Conservation (phyloP, 805 yeast species). For the Ogataea chonburiensis region DNA sequence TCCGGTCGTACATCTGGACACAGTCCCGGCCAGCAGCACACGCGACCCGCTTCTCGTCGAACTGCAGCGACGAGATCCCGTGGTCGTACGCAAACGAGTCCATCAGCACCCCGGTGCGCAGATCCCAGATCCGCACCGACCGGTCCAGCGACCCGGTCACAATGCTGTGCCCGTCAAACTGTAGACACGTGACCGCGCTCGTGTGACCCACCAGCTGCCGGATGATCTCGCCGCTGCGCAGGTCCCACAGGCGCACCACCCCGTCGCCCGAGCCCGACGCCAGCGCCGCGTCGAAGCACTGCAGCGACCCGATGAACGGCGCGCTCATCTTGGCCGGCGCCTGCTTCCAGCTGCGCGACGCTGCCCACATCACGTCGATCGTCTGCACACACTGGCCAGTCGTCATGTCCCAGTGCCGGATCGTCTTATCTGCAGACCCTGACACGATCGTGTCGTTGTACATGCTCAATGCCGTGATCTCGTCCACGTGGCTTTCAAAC, state of each 20-base stretch:
- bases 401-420: slow-evolving; percentile 71
- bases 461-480: slow-evolving; percentile 57
- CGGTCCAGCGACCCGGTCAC: slow-evolving; percentile 65
- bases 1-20: slow-evolving; percentile 59
- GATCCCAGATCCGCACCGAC: slow-evolving; percentile 69
- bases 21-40: slow-evolving; percentile 46
- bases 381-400: slow-evolving; percentile 70
- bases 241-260: slow-evolving; percentile 71
- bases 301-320: slow-evolving; percentile 63
- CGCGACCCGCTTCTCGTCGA: slow-evolving; percentile 57
- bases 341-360: slow-evolving; percentile 31
- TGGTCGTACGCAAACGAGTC: slow-evolving; percentile 62
- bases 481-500: slow-evolving; percentile 66
- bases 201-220: slow-evolving; percentile 65
- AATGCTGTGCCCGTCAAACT: slow-evolving; percentile 64
- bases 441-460: slow-evolving; percentile 51
- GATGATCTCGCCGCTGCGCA: slow-evolving; percentile 66
- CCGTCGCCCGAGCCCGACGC: slow-evolving; percentile 83
- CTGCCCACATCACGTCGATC: slow-evolving; percentile 65
- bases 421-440: slow-evolving; percentile 69
- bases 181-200: slow-evolving; percentile 63
- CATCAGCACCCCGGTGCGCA: slow-evolving; percentile 60
- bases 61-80: slow-evolving; percentile 55
- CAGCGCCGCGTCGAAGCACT: slow-evolving; percentile 71
- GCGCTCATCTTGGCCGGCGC: slow-evolving; percentile 13